Percentiles rank a stretch among this genome's conserved stretches.
Conservation (phyloP, 2,329 filamentous ascomycete genomes). For the Ophiocordyceps sinensis region DNA sequence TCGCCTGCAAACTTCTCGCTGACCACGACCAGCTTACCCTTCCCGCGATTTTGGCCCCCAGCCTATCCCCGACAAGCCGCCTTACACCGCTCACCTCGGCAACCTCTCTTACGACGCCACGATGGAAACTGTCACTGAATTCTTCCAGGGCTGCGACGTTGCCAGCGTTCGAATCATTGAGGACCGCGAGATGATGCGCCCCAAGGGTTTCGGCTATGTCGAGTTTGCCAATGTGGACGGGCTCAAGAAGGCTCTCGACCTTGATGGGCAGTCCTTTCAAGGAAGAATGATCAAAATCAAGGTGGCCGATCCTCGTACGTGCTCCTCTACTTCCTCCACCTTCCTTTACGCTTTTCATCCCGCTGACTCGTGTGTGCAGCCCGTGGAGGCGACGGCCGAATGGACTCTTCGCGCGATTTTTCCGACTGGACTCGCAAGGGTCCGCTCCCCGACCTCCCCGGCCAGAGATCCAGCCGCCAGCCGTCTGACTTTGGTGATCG, state of each 20-base stretch:
- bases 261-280: conserved; percentile 72
- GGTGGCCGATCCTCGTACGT: conserved; percentile 92
- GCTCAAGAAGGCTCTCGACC: conserved; percentile 74
- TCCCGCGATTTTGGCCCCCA: conserved; percentile 60
- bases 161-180: conserved; percentile 92
- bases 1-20: conserved; percentile 3
- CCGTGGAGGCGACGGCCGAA: conserved; percentile 56
- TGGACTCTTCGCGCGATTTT: conserved; percentile 61
- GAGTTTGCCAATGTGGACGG: conserved; percentile 83
- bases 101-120: conserved; percentile 95
- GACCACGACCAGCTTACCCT: conserved; percentile 32
- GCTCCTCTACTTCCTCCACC: not conserved
- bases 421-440: conserved; percentile 89
- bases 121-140: conserved; percentile 65
- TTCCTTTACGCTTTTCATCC: not conserved
- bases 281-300: conserved; percentile 85
- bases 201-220: conserved; percentile 96
- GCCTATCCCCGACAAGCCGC: conserved; percentile 72
- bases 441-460: conserved; percentile 61
- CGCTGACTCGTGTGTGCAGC: conserved; percentile 33
- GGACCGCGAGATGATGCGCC: conserved; percentile 83
- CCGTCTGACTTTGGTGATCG: conserved; percentile 42
- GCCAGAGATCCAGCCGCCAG: conserved; percentile 24
- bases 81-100: conserved; percentile 89
- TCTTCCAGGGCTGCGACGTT: conserved; percentile 74